Evolutionary conservation across 257 asterid genomes (phyloP).

Genomic region (Ophiorrhiza pumila): DNA sequence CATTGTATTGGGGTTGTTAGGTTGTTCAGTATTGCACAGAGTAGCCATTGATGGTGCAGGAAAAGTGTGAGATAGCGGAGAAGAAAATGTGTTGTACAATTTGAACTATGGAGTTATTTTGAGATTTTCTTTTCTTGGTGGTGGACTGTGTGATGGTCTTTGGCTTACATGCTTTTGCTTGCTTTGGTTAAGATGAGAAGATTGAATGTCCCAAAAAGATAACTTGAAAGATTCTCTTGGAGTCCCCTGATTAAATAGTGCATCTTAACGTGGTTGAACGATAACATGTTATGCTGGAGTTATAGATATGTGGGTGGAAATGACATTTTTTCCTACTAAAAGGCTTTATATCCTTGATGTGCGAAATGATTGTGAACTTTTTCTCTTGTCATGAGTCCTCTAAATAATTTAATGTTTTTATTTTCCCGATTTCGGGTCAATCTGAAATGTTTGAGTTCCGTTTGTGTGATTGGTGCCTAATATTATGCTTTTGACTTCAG

Average conservation of each 20-base stretch:
- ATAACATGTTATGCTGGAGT: not conserved
- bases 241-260: not conserved
- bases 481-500: constrained; percentile 21
- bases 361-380: not conserved
- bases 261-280: not conserved
- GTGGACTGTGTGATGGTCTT: not conserved
- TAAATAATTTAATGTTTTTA: not conserved
- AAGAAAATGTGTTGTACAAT: not conserved
- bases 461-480: not conserved
- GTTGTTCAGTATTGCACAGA: not conserved
- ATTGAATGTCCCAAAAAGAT: not conserved
- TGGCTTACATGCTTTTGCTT: not conserved
- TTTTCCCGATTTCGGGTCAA: not conserved
- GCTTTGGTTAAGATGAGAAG: not conserved
- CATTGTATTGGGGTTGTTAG: not conserved
- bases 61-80: not conserved
- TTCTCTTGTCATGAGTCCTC: not conserved
- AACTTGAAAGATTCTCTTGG: not conserved
- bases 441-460: not conserved
- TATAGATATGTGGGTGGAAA: not conserved
- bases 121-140: not conserved
- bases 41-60: not conserved
- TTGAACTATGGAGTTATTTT: not conserved
- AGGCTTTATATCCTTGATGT: not conserved
- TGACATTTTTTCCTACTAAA: not conserved